Base-by-base conservation (phyloP, 768 basidiomycete species). In the Boletus coccyginus region DNA sequence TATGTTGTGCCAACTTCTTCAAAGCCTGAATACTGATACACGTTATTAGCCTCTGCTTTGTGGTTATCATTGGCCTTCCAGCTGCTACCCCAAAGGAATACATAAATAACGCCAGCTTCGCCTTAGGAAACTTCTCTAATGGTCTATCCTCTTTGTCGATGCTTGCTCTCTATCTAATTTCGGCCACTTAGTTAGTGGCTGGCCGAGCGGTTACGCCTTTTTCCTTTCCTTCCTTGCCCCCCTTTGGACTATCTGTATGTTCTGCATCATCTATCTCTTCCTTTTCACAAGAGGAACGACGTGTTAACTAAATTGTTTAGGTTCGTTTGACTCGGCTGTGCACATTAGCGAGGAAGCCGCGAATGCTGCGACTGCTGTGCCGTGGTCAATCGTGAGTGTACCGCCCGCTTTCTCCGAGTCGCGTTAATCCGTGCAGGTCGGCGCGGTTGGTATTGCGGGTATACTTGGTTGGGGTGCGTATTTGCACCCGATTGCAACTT, bases 111-210 rank as follows among this genome's bases (percentile, higher is more conserved):
- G 81, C 86, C 1, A 75, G 76, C 24, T 86, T 80, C 55, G 87
- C 85, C 0, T 75, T 91, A 7, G 80, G 82, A 21, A 78, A 83
- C 48, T 88, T 87, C 53, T 72, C 77, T 36, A 87, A 88, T 57
- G 64, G 86, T 86, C 43, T 33, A 76, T 48, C 38, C 5, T 49
- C 19, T 12, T 32, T 27, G 52, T 41, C 38, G 0, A 3, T 27
- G 48, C 33, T 19, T 24, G 14, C 39, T 33, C 3, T 19, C 5
- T 3, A 19, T n/a, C 50, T 62, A 36, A 66, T 32, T 29, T 33
- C 19, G 2, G 3, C 33, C 32, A 4, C 46, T 33, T 41, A 77
- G 77, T 68, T 9, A 69, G 73, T 31, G 74, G 76, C 7, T 82
- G 80, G 80, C 71, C 78, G 0, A 68, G 71, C 31, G 81, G 81